Conservation (phyloP, 2,329 filamentous ascomycete species). For the Aspergillus eucalypticola region DNA sequence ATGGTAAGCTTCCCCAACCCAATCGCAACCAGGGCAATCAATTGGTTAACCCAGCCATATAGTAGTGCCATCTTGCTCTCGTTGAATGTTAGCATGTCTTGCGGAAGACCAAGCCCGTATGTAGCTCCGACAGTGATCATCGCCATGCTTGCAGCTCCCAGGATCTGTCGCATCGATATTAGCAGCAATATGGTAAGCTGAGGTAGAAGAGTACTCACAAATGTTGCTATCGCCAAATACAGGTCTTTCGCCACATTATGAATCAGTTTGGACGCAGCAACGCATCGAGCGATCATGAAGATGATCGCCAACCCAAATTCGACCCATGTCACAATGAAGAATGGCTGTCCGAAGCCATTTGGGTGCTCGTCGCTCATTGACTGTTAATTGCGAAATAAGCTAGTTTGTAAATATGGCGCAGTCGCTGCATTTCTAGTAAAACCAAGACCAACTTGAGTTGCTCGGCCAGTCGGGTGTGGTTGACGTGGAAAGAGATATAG, state of each 20-base stretch:
- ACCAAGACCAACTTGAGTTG: neutral
- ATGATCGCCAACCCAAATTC: constrained; percentile 18
- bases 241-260: constrained; percentile 18
- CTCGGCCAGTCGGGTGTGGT: neutral
- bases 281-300: constrained; percentile 19
- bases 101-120: constrained; percentile 18
- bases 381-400: neutral
- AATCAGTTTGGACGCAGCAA: constrained; percentile 21
- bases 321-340: constrained; percentile 18
- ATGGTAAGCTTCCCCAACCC: constrained; percentile 20
- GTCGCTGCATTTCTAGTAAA: neutral
- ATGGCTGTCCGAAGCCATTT: constrained; percentile 10
- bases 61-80: constrained; percentile 14
- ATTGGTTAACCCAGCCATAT: constrained; percentile 25
- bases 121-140: constrained; percentile 17
- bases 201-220: constrained; percentile 14
- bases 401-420: neutral
- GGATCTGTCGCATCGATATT: neutral
- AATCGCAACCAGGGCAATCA: constrained; percentile 20
- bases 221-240: constrained; percentile 21
- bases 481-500: neutral
- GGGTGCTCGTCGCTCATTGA: neutral
- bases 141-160: constrained; percentile 11
- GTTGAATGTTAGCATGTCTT: neutral
- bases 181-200: neutral